Evolutionary conservation across 306 rosid species (phyloP).

Genomic region (Prosopis cineraria): DNA sequence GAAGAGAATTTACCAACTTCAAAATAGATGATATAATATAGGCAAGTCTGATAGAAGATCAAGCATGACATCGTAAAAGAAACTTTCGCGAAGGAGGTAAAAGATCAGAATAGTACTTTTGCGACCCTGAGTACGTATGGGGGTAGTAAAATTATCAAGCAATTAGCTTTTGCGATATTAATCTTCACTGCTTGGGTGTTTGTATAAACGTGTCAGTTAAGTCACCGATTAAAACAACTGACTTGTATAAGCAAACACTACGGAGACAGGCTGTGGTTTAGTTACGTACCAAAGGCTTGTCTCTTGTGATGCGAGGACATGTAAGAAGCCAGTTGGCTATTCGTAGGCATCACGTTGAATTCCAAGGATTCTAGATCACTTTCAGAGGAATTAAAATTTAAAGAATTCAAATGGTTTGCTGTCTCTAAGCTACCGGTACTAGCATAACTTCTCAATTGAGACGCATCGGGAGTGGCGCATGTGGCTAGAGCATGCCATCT

Average conservation of each 20-base stretch:
- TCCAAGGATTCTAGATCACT: slow-evolving; percentile 74
- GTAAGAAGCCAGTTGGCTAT: slow-evolving; percentile 57
- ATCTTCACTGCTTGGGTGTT: background rate
- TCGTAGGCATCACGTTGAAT: slow-evolving; percentile 42
- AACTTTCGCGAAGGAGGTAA: background rate
- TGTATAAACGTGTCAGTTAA: background rate
- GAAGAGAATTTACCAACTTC: slow-evolving; percentile 11
- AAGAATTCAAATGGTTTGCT: slow-evolving; percentile 43
- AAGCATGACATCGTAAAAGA: background rate
- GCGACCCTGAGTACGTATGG: background rate
- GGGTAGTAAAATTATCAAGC: background rate
- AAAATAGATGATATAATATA: background rate
- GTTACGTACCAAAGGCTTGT: slow-evolving; percentile 77
- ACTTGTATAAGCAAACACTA: slow-evolving; percentile 11
- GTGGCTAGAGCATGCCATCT: slow-evolving; percentile 82
- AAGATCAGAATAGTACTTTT: background rate
- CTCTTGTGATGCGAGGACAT: slow-evolving; percentile 76
- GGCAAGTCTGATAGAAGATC: background rate
- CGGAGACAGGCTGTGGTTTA: slow-evolving; percentile 12
- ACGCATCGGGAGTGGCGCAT: slow-evolving; percentile 53
- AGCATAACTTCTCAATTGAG: slow-evolving; percentile 49
- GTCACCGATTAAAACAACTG: slow-evolving; percentile 10
- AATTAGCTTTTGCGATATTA: background rate
- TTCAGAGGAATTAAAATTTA: slow-evolving; percentile 62
- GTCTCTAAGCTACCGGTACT: slow-evolving; percentile 48